Percentiles rank a stretch among this genome's conserved stretches.
phyloP scores from a whole-genome alignment of 2,329 filamentous ascomycete species.

The Colletotrichum musae region DNA sequence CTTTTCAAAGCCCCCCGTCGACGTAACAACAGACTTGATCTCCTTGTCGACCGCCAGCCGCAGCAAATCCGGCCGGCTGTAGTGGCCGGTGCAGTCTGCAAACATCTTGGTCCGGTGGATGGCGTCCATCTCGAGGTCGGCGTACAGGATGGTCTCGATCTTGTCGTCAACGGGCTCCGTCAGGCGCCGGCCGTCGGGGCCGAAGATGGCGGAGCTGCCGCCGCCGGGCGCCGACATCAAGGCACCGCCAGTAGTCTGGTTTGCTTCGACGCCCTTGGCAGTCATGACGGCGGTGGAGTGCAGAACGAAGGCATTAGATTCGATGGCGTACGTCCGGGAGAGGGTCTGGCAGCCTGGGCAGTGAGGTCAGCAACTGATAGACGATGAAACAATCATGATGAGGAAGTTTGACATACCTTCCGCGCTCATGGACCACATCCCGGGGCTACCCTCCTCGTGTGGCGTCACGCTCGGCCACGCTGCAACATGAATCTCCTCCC shows the following conservation, averaged over 20 bases:
- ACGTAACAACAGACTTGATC: not conserved
- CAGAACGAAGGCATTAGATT: conserved; percentile 59
- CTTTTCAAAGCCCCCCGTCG: not conserved
- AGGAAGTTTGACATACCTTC: conserved; percentile 37
- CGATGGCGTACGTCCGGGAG: conserved; percentile 55
- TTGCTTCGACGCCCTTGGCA: conserved; percentile 56
- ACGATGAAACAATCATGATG: conserved; percentile 48
- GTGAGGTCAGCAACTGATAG: conserved; percentile 46
- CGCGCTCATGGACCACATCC: conserved; percentile 36
- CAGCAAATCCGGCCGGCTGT: conserved; percentile 57
- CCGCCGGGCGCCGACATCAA: conserved; percentile 56
- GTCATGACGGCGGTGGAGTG: conserved; percentile 57
- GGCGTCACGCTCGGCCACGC: conserved; percentile 46
- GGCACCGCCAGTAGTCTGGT: conserved; percentile 54
- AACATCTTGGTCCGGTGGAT: conserved; percentile 57
- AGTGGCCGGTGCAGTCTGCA: conserved; percentile 55
- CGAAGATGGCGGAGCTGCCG: conserved; percentile 65
- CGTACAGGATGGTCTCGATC: conserved; percentile 64
- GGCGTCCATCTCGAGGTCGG: conserved; percentile 63
- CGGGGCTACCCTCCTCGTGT: conserved; percentile 24
- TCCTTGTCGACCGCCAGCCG: conserved; percentile 46
- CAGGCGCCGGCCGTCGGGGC: conserved; percentile 64
- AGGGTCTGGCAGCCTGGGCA: conserved; percentile 53
- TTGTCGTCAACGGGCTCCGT: conserved; percentile 54
- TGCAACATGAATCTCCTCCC: conserved; percentile 50